These are phyloP conservation scores for Coprinopsis cinerea DNA, from an alignment of 768 basidiomycete species.

Conservation along the genomic window DNA sequence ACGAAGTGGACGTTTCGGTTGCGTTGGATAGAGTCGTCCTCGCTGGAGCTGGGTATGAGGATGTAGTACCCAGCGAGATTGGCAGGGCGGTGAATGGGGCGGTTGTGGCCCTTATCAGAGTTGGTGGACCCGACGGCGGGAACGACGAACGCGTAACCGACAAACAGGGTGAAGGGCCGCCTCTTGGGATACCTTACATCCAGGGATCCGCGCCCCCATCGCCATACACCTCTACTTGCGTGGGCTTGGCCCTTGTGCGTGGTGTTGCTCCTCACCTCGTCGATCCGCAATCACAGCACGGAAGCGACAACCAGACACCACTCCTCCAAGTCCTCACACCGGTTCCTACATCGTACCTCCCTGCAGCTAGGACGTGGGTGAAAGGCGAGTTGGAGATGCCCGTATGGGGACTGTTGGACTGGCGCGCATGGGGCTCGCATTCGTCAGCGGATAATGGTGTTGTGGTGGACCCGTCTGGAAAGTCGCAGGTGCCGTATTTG, in stretches of 20 bases:
- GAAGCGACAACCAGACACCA: slow-evolving; percentile 8
- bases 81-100: slow-evolving; percentile 70
- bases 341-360: slow-evolving; percentile 44
- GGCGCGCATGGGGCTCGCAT: slow-evolving; percentile 24
- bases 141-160: slow-evolving; percentile 19
- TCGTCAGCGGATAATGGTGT: slow-evolving; percentile 18
- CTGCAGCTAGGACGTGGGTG: slow-evolving; percentile 46
- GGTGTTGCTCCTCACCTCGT: slow-evolving; percentile 23
- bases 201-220: slow-evolving; percentile 51
- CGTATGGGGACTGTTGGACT: slow-evolving; percentile 83
- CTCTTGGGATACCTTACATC: slow-evolving; percentile 43
- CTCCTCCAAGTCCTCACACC: slow-evolving; percentile 79
- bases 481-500: slow-evolving; percentile 55
- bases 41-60: slow-evolving; percentile 70
- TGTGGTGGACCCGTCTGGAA: slow-evolving; percentile 47
- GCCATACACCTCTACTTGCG: slow-evolving; percentile 55
- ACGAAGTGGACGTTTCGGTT: slow-evolving; percentile 53
- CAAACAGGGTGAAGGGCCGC: background rate
- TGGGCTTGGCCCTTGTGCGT: slow-evolving; percentile 78
- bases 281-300: background rate
- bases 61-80: slow-evolving; percentile 68
- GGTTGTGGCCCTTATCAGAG: slow-evolving; percentile 66
- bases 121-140: background rate
- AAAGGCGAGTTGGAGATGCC: slow-evolving; percentile 90
- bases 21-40: slow-evolving; percentile 64